Base-by-base conservation (phyloP, 192 early-diverging fungal species). In the Coemansia sp. region DNA sequence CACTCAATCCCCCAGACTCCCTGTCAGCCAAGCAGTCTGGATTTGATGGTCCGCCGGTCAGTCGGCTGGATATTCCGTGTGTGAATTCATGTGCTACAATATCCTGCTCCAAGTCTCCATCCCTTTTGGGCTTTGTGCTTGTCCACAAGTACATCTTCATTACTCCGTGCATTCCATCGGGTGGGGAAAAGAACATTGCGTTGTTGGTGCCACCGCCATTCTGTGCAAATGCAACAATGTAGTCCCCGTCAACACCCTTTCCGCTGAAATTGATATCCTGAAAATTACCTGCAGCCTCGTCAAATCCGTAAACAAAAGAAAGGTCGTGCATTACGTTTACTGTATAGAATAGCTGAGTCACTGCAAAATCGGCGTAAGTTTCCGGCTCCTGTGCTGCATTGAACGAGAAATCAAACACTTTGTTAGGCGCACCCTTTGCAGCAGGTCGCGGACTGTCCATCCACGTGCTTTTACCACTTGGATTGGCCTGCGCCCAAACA, bases 131-230 rank as follows among this genome's bases (percentile, higher is more conserved):
- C 2, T 78, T 65, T 11, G 87, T 88, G n/a, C 84, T 80, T 67
- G 93, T 89, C 94, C 95, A 97, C 5, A 94, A 85, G 55, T 94
- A 96, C 95, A 97, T 97, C 37, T 91, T 87, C 95, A 97, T 97
- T 67, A 90, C 83, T 42, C 90, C 91, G 64, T 87, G 87, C 72
- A 91, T 85, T 52, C 95, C 95, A 83, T 97, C 95, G 5, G 92
- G 93, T 9, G 95, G 94, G 32, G 95, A 94, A 13, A 91, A 92
- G 86, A 98, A 98, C 75, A 94, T 94, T 63, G 95, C 95, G 86
- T 94, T 95, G 76, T 94, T 93, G 62, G 83, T 87, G 54, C 93
- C 92, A 41, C 89, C 88, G 9, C 92, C 92, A 76, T 95, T 92
- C 76, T 98, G 95, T 4, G 92, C 93, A 74, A 93, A 92, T 16